phyloP scores from a whole-genome alignment of 352 stramenopile species.

The Phytophthora vignae region DNA sequence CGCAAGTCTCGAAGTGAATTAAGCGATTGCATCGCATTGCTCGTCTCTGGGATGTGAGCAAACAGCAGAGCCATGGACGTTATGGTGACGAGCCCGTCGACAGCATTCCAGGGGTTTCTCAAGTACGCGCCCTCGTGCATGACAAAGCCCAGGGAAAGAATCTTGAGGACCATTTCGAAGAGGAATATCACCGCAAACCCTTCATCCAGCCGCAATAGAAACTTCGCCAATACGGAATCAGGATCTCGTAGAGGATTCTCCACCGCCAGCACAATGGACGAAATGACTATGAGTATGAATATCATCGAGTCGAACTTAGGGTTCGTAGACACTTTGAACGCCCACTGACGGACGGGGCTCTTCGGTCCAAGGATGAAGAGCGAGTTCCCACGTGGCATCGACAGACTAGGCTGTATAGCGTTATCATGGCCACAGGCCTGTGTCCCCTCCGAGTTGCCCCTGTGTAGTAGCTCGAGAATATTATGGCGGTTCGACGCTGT shows the following conservation, averaged over 20 bases:
- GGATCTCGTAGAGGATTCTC: conserved; percentile 83
- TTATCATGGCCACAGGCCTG: background rate
- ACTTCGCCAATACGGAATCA: conserved; percentile 29
- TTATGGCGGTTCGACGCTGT: background rate
- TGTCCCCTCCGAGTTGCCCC: background rate
- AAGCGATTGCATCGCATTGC: conserved; percentile 63
- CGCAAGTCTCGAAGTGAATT: conserved; percentile 80
- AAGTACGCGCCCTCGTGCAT: conserved; percentile 76
- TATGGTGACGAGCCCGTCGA: conserved; percentile 88
- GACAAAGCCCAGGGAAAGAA: conserved; percentile 78
- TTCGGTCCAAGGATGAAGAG: conserved; percentile 59
- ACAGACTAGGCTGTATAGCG: background rate
- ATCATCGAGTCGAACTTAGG: conserved; percentile 76
- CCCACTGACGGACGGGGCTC: conserved; percentile 41
- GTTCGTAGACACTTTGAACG: conserved; percentile 57
- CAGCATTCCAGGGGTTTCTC: conserved; percentile 83
- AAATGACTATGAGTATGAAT: conserved; percentile 75
- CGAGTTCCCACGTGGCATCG: conserved; percentile 4
- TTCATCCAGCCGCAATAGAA: conserved; percentile 69
- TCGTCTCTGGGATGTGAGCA: conserved; percentile 32
- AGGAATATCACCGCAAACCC: conserved; percentile 78
- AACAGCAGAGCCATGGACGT: conserved; percentile 71
- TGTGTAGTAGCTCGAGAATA: background rate
- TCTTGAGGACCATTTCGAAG: conserved; percentile 88
- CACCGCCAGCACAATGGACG: conserved; percentile 78